Base-by-base conservation (phyloP, 805 yeast species). In the Pichia phayaonensis region DNA sequence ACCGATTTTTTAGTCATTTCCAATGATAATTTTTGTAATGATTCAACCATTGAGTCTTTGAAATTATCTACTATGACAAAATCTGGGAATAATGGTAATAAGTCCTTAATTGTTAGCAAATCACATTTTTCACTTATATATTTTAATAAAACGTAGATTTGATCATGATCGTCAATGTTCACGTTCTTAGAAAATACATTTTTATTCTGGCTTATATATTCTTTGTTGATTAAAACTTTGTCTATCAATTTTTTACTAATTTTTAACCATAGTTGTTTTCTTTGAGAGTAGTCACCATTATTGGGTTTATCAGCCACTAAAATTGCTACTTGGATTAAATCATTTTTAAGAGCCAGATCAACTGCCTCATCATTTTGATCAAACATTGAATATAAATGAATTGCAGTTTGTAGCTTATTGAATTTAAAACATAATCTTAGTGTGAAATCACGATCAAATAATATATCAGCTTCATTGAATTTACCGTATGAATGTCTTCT, bases 51-150 rank as follows among this genome's bases (percentile, higher is more conserved):
- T 57, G 90, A 96, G 44, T 85, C 86, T 56, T 89, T 88, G 60
- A 94, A 79, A 53, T 85, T 82, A 56, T 87, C 94, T 45, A 94
- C 83, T 26, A 87, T 81, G 0, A 86, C 77, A 51, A 86, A 80
- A 57, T 89, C 90, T 0, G 97, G 96, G 56, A 94, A 83, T 31
- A 88, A 69, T 2, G 95, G 95, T 46, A 94, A 67, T 40, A 94
- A 61, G 59, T 94, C 98, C 54, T 86, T 90, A 42, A 94, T 81
- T 3, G 83, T 76, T 21, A 86, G 62, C 15, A 77, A 59, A 16
- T 73, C 78, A 55, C 79, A 72, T 22, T 75, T 76, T 18, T 69
- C 72, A 50, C 65, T 63, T 48, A 69, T 66, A 52, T 59, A 77
- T 52, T 55, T 68, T 38, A 67, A 65, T 52, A 64, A 67, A 56